Base-by-base conservation (phyloP, 306 rosid genomes). In the Cucurbita ficifolia region DNA sequence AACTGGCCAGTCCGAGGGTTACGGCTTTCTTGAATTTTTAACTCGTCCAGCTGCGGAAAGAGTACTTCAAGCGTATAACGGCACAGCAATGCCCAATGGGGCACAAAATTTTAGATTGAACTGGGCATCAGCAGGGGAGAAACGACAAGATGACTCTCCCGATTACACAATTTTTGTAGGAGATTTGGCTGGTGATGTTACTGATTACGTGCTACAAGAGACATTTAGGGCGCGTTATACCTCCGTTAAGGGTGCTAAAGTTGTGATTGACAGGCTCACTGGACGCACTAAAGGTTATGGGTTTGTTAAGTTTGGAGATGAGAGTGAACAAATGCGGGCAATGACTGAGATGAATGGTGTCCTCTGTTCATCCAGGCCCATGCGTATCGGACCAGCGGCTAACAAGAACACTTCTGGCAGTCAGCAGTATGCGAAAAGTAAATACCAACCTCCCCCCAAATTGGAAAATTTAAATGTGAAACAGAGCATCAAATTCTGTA, bases 221-320 rank as follows among this genome's bases (percentile, higher is more conserved):
- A 83, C 87, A 1, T 87, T 87, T 67, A 83, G 83, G 74, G 62
- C 67, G 7, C 77, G 71, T 5, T 87, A 83, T 67, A 69, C 68
- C 19, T 81, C 92, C 3, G 82, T 87, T 17, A 87, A 87, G 80
- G 89, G 92, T 55, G 92, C 89, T 2, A 87, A 85, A 76, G 92
- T 87, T 65, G 92, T 87, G 18, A 87, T 84, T 19, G 92, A 87
- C 72, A 80, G 89, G 79, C 50, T 84, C 73, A 87, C 92, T 19
- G 92, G 88, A 58, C 89, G 89, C 49, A 85, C 92, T 1, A 87
- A 87, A 69, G 92, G 92, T 65, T 87, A 85, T 72, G 92, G 92
- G 18, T 87, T 87, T 80, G 89, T 87, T 8, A 83, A 82, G 80
- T 87, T 87, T 50, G 82, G 85, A 10, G 92, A 87, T 22, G 92